phyloP scores from a whole-genome alignment of 73 alveolate genomes.

The Blepharisma stoltei region DNA sequence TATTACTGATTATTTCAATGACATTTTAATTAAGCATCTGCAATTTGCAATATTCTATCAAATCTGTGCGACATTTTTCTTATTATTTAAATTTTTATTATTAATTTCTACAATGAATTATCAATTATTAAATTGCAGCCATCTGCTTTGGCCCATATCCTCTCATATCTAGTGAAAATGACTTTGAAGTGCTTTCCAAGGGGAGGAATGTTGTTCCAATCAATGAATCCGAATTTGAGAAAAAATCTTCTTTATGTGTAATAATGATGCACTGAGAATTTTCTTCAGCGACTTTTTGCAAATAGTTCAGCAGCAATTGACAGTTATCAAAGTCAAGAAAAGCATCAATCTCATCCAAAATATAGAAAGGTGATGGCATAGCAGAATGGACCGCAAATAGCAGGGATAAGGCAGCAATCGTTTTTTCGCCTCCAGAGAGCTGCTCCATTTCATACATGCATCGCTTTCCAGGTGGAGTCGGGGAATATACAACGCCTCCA shows the following conservation, averaged over 20 bases:
- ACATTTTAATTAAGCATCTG: too few relatives aligned
- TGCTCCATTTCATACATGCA: constrained; percentile 73
- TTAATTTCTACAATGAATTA: too few relatives aligned
- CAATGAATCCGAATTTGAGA: constrained; percentile 36
- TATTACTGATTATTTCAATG: too few relatives aligned
- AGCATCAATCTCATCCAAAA: constrained; percentile 94
- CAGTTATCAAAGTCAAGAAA: constrained; percentile 81
- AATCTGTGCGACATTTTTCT: too few relatives aligned
- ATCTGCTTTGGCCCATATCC: constrained; percentile 15
- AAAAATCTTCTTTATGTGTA: constrained; percentile 47
- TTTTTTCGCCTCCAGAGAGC: constrained; percentile 94
- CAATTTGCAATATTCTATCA: too few relatives aligned
- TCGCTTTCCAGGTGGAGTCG: constrained; percentile 91
- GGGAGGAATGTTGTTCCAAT: constrained; percentile 43
- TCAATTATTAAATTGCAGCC: constrained; percentile 21
- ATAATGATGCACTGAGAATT: constrained; percentile 43
- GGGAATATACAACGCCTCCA: constrained; percentile 77
- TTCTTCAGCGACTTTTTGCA: constrained; percentile 20
- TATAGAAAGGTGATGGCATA: constrained; percentile 74
- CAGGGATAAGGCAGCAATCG: constrained; percentile 85
- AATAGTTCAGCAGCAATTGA: constrained; percentile 36
- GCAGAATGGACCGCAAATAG: constrained; percentile 68
- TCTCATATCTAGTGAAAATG: constrained; percentile 45
- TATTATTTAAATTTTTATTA: too few relatives aligned
- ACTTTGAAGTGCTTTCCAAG: constrained; percentile 32